Conservation (phyloP, 2,329 filamentous ascomycete species). For the Clonostachys sp. region DNA sequence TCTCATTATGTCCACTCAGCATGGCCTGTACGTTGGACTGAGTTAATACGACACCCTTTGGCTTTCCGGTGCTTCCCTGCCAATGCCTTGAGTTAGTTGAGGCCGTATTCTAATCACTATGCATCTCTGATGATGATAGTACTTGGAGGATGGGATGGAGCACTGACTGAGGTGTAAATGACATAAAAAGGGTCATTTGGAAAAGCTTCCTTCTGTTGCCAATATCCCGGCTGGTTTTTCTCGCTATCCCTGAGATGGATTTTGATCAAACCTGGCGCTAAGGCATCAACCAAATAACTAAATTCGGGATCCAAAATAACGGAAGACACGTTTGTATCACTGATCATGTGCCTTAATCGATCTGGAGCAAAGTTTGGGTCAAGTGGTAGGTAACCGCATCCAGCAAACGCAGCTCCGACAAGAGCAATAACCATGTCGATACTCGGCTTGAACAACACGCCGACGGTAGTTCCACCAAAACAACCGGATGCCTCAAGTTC, state of each 20-base stretch:
- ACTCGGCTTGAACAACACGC: conserved; percentile 7
- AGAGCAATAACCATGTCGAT: conserved; percentile 12
- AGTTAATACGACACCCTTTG: conserved; percentile 31
- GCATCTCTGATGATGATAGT: neutral
- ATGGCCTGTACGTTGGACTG: conserved; percentile 17
- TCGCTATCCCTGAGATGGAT: neutral
- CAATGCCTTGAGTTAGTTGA: conserved; percentile 12
- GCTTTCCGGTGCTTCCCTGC: conserved; percentile 15
- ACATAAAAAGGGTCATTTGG: neutral
- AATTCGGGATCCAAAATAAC: neutral
- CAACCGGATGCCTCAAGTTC: neutral
- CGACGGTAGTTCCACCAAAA: conserved; percentile 4
- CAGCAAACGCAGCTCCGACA: conserved; percentile 11
- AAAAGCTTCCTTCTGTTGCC: neutral
- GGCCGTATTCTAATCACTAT: neutral
- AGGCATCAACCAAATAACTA: neutral
- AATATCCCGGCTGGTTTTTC: conserved; percentile 3
- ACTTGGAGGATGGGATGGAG: neutral
- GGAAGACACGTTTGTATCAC: conserved; percentile 6
- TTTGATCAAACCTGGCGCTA: neutral
- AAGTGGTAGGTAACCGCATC: conserved; percentile 15
- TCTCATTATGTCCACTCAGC: conserved; percentile 10
- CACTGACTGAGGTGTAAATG: neutral
- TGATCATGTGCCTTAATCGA: conserved; percentile 14
- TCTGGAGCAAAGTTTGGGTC: conserved; percentile 15